Evolutionary conservation across 1,284 basidiomycete species (phyloP), one percentile per base, ranked within the genome.

Genomic region (Amylostereum areolatum): DNA sequence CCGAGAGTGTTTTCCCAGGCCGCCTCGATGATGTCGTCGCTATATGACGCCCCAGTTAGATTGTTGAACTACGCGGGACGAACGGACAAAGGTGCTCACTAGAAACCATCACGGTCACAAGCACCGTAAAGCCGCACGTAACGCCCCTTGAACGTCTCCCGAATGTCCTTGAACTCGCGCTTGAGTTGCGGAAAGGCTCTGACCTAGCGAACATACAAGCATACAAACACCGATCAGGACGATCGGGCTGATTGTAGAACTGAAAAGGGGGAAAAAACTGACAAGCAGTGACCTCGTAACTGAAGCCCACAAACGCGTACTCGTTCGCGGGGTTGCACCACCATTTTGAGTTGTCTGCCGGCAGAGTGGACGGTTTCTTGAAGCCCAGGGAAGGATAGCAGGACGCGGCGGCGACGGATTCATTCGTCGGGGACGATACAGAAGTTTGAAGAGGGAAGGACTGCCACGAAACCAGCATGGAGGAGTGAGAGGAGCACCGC

Each of bases 231-330:
- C 27, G 12, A 35, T 27, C 30, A 34, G 31, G 8, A 43, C 34
- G 10, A 45, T 11, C 12, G 18, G 12, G 37, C 30, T 43, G 4
- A 34, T 12, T 18, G n/a, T 27, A 28, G 40, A 29, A 35, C 5
- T 34, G 39, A 31, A 33, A 35, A 47, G 25, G 29, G 29, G 18
- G 45, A 31, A 18, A 45, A 36, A 42, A 64, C 75, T 51, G 55
- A 81, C 81, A 84, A 7, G 62, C 65, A 43, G 75, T 74, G 12
- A 83, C 66, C 58, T 80, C 78, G 51, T 84, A 83, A 58, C 82
- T 83, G 64, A 88, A 83, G 1, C 84, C 85, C 37, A 88, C 65
- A 61, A 87, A 88, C 0, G 75, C 85, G 53, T 85, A 87, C 59
- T 88, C 85, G 1, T 74, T 77, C 49, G 66, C 65, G 39, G 66